Evolutionary conservation across 2,329 filamentous ascomycete species (phyloP).

Genomic region (Sporothrix phasma): DNA sequence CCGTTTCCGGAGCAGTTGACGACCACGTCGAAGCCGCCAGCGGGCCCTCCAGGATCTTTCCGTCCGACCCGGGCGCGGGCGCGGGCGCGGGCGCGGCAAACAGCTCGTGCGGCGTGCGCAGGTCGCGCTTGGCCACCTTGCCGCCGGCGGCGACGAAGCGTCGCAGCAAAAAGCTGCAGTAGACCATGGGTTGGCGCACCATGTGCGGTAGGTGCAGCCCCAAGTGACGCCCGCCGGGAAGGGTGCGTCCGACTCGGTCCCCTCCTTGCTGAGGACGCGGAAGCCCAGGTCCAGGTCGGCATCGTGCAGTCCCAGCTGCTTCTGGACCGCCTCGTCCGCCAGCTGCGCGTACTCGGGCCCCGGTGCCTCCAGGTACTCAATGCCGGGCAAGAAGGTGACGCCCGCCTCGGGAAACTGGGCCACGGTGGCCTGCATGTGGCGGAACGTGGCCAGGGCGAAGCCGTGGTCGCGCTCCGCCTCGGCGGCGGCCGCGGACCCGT

Average conservation of each 20-base stretch:
- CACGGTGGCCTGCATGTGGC: constrained; percentile 30
- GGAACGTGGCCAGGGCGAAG: constrained; percentile 34
- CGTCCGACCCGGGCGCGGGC: background rate
- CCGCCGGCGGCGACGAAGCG: constrained; percentile 32
- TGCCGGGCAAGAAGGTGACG: constrained; percentile 38
- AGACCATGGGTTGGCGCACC: constrained; percentile 47
- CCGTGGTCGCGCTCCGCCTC: constrained; percentile 32
- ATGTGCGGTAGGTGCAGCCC: constrained; percentile 43
- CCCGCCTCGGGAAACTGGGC: constrained; percentile 31
- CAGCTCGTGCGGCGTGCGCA: constrained; percentile 31
- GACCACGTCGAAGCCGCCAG: constrained; percentile 24
- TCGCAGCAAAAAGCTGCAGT: constrained; percentile 39
- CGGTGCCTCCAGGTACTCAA: constrained; percentile 44
- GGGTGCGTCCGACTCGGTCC: background rate
- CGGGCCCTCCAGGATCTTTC: background rate
- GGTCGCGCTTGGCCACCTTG: constrained; percentile 25
- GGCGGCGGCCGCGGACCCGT: constrained; percentile 20
- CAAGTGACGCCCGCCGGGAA: constrained; percentile 32
- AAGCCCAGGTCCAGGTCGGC: constrained; percentile 31
- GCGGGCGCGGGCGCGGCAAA: constrained; percentile 24
- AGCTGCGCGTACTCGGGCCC: constrained; percentile 28
- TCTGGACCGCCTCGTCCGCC: constrained; percentile 24
- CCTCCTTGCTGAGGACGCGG: constrained; percentile 28
- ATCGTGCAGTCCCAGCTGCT: constrained; percentile 23
- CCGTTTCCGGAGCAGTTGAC: constrained; percentile 39